Evolutionary conservation across 2,329 filamentous ascomycete genomes (phyloP), one percentile per base, ranked within the genome.

Genomic region (Alternaria gaisen): DNA sequence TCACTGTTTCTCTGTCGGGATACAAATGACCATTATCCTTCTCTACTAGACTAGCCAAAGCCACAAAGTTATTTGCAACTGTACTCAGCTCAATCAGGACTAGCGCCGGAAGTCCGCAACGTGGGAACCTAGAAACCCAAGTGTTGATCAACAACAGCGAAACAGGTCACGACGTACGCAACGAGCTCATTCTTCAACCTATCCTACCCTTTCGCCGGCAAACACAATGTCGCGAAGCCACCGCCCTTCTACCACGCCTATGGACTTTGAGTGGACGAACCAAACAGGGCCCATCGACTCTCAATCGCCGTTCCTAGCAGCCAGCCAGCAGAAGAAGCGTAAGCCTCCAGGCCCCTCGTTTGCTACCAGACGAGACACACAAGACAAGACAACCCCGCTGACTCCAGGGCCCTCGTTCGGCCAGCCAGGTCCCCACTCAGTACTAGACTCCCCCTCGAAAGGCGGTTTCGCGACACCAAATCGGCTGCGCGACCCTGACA

Each of bases 231-330:
- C 70, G 58, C 68, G 69, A 28, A 57, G 58, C 34, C 72, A 74
- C 46, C 80, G 81, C 53, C 73, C 72, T 38, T 78, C 82, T 50
- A 80, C 80, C 47, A 78, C 73, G 70, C 83, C 82, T 56, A 86
- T 86, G 84, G 84, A 86, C 73, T 86, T 84, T 73, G 80, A 85
- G 68, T 86, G 79, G 68, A 72, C 83, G 56, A 84, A 84, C 65
- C 70, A 77, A 30, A 78, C 72, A 3, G 83, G 82, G 22, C 81
- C 81, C 5, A 64, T 83, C 3, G 82, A 85, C 69, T 70, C 72
- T 28, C 75, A 74, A 50, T 85, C 83, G 40, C 83, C 83, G 2
- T 86, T 84, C 68, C 71, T 80, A 61, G 64, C 75, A 64, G 70
- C 60, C 59, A 64, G 68, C 55, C 60, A 66, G 51, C 63, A 70